Evolutionary conservation across 2,329 filamentous ascomycete species (phyloP), one percentile per base, ranked within the genome.

Genomic region (Botrytis paeoniae): DNA sequence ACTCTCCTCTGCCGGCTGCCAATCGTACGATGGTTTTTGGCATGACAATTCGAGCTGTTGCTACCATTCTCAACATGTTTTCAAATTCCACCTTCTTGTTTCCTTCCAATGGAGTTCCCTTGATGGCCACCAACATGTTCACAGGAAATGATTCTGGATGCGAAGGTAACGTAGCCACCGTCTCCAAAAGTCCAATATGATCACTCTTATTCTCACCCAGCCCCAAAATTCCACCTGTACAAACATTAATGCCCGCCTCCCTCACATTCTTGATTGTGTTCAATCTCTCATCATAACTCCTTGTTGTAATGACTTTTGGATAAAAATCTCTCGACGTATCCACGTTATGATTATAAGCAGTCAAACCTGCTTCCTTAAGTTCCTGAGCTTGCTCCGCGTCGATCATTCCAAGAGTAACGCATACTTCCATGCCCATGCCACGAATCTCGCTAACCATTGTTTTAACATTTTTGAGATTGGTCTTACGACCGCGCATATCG

Each of bases 361-460:
- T 97, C 78, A 97, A 83, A 0, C 94, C 94, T 0, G 94, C 94
- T 2, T 89, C 89, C 81, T 94, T 94, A 76, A 97, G 87, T 83
- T 96, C 92, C 79, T 88, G 88, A 41, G 94, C 94, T 85, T 97
- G 94, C 76, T 86, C 85, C 9, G 86, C 87, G 82, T 97, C 93
- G 78, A 97, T 94, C 94, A 97, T 97, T 78, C 94, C 94, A 32
- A 97, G 87, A 1, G 94, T 97, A n/a, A 97, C 94, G 81, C 94
- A 97, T 12, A 90, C 91, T 82, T 97, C 94, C 93, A 97, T 95
- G 65, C 91, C 93, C 87, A 97, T 87, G 0, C 83, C 91, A 39
- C 91, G 87, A 32, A 97, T 93, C 1, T 94, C 94, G 72, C 89
- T 86, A 6, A 97, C 89, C 94, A 97, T 97, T 70, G 88, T 89